Percentiles rank a stretch among this genome's conserved stretches.
phyloP scores from a whole-genome alignment of 768 basidiomycete genomes.

The Boletus barrowsii region DNA sequence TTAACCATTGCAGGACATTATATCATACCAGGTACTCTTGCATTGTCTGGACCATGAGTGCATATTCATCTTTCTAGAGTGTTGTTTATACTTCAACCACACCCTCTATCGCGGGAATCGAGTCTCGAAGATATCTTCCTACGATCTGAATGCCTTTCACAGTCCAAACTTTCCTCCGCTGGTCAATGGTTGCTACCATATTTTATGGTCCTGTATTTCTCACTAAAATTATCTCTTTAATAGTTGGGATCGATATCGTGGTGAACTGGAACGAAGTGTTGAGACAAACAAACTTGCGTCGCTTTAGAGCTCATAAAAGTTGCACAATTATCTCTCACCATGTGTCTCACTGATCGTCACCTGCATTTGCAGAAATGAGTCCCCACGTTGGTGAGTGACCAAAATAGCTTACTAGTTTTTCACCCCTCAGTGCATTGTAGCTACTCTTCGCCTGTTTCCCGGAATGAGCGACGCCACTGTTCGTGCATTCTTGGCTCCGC shows the following conservation, averaged over 20 bases:
- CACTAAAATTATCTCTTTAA: slow-evolving; percentile 1
- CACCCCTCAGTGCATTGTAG: slow-evolving; percentile 37
- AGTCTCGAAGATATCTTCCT: slow-evolving; percentile 78
- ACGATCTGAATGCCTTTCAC: slow-evolving; percentile 77
- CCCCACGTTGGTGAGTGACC: slow-evolving; percentile 68
- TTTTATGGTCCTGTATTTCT: neutral
- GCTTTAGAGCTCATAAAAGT: slow-evolving; percentile 84
- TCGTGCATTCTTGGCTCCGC: slow-evolving; percentile 70
- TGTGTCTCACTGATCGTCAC: slow-evolving; percentile 10
- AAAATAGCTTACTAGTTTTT: neutral
- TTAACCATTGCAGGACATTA: slow-evolving; percentile 87
- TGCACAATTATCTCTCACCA: neutral
- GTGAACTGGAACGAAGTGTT: slow-evolving; percentile 90
- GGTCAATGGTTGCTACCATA: slow-evolving; percentile 57
- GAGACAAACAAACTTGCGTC: slow-evolving; percentile 72
- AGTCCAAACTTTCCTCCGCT: slow-evolving; percentile 83
- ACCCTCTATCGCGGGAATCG: slow-evolving; percentile 83
- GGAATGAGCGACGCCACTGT: slow-evolving; percentile 77
- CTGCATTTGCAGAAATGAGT: slow-evolving; percentile 57
- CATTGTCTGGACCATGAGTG: neutral
- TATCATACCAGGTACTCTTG: slow-evolving; percentile 74
- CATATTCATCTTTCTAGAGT: slow-evolving; percentile 47
- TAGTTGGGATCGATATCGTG: slow-evolving; percentile 86
- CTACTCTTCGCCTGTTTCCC: slow-evolving; percentile 81
- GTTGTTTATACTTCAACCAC: slow-evolving; percentile 87